Evolutionary conservation across 2,329 filamentous ascomycete genomes (phyloP).

Genomic region (Fusarium protoensiforme): DNA sequence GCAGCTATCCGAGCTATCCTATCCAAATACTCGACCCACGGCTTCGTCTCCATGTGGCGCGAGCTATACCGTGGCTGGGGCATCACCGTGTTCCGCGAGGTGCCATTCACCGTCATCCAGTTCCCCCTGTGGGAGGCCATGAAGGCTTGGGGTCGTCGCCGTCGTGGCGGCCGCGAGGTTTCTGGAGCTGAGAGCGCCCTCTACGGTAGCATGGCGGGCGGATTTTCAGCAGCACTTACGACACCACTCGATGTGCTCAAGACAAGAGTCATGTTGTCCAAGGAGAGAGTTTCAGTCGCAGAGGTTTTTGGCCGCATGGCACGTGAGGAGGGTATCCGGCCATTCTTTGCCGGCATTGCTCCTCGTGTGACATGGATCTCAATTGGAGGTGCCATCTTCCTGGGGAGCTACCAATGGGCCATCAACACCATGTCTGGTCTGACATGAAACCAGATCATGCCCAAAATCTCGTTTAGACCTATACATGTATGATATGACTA

Average conservation of each 20-base stretch:
- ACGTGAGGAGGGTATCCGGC: constrained; percentile 69
- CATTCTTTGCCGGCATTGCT: constrained; percentile 81
- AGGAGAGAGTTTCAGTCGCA: constrained; percentile 69
- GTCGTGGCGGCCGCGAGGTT: constrained; percentile 58
- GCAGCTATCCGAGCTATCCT: constrained; percentile 78
- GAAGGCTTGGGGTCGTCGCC: constrained; percentile 75
- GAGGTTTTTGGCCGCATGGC: constrained; percentile 73
- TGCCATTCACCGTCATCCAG: constrained; percentile 96
- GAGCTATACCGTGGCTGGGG: constrained; percentile 93
- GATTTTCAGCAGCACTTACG: constrained; percentile 86
- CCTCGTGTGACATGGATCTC: constrained; percentile 95
- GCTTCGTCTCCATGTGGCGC: constrained; percentile 72
- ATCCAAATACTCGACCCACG: constrained; percentile 54
- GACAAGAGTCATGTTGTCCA: constrained; percentile 93
- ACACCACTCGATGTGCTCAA: constrained; percentile 97
- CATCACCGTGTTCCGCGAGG: constrained; percentile 94
- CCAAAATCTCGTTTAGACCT: constrained; percentile 3
- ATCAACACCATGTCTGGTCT: constrained; percentile 72
- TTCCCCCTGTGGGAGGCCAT: constrained; percentile 97
- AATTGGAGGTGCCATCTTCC: constrained; percentile 91
- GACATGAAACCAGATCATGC: constrained; percentile 11
- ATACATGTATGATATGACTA: constrained; percentile 36
- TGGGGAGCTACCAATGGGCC: constrained; percentile 92
- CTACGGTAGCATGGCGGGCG: constrained; percentile 86
- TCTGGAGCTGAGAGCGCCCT: constrained; percentile 82